Evolutionary conservation across 495 filamentous ascomycete species (phyloP), one percentile per base, ranked within the genome.

Genomic region (Neurospora discreta): DNA sequence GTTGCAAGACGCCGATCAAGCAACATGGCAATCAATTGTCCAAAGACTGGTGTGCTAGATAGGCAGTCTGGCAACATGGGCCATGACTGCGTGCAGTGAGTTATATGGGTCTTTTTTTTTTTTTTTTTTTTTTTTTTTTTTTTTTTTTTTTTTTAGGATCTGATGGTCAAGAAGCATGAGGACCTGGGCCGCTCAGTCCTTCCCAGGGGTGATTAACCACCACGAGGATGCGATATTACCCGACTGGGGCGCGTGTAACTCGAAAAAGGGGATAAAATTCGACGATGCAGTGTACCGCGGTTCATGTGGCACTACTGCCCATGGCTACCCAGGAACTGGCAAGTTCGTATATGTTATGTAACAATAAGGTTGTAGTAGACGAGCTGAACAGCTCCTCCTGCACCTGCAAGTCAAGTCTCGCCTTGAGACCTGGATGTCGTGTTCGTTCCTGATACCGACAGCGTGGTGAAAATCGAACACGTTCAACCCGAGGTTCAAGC

Each of bases 251-350:
- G 46, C 46, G 20, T 60, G 46, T 60, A 30, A 60, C 23, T 60
- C 23, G 46, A 60, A 73, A 74, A 36, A 36, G 33, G 75, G 78
- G 76, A 68, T 78, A 79, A 79, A 79, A 60, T 52, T 76, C 70
- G 71, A 71, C 69, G 30, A 33, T 69, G 72, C 73, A 74, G 73
- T 69, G 30, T 70, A 36, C 71, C 71, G 20, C 20, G 52, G 52
- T 60, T 33, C 23, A 7, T 60, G 52, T 60, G 23, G 23, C 20
- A 60, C 52, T 4, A 9, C 52, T 60, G 26, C 13, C 26, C 15
- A 60, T 33, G 26, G 26, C 33, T 33, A 18, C 16, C 52, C 52
- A 60, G 52, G 52, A 60, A 60, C 26, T 33, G 52, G 52, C 52
- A 33, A 33, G 26, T 6, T 60, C 52, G 52, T 60, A 26, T 60